Evolutionary conservation across 148 eudicot species (phyloP).

Genomic region (Chenopodium album): DNA sequence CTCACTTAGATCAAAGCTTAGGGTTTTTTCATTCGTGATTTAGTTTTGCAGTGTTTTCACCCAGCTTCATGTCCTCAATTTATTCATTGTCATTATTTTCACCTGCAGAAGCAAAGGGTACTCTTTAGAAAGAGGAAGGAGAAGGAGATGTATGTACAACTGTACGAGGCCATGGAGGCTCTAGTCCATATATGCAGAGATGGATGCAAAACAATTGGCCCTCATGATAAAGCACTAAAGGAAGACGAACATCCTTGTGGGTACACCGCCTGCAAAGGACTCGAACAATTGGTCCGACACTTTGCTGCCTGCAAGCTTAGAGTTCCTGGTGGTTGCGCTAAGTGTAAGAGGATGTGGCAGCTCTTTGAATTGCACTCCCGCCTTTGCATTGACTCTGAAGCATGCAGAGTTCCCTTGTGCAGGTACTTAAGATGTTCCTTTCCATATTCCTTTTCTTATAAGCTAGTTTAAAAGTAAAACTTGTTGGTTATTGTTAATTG

Average conservation of each 20-base stretch:
- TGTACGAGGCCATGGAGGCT: constrained; percentile 96
- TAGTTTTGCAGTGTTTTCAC: background rate
- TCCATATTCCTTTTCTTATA: background rate
- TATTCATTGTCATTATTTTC: background rate
- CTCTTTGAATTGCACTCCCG: constrained; percentile 82
- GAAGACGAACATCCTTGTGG: constrained; percentile 60
- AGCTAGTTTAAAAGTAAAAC: background rate
- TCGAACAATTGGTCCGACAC: constrained; percentile 72
- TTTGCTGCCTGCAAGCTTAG: constrained; percentile 80
- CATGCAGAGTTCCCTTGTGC: constrained; percentile 90
- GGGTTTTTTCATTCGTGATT: background rate
- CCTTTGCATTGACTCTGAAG: constrained; percentile 63
- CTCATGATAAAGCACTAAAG: constrained; percentile 56
- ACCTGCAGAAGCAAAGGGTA: constrained; percentile 46
- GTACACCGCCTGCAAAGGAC: constrained; percentile 64
- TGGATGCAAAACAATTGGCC: constrained; percentile 89
- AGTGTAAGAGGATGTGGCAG: constrained; percentile 94
- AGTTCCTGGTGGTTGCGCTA: constrained; percentile 78
- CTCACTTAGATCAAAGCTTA: background rate
- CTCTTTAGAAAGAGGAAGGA: constrained; percentile 48
- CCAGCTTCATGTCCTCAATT: background rate
- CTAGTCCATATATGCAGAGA: constrained; percentile 86
- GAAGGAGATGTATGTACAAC: constrained; percentile 56
- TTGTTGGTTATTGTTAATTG: background rate
- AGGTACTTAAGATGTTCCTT: constrained; percentile 39